Evolutionary conservation across 192 early-diverging fungal genomes (phyloP).

Genomic region (Umbelopsis sp.): DNA sequence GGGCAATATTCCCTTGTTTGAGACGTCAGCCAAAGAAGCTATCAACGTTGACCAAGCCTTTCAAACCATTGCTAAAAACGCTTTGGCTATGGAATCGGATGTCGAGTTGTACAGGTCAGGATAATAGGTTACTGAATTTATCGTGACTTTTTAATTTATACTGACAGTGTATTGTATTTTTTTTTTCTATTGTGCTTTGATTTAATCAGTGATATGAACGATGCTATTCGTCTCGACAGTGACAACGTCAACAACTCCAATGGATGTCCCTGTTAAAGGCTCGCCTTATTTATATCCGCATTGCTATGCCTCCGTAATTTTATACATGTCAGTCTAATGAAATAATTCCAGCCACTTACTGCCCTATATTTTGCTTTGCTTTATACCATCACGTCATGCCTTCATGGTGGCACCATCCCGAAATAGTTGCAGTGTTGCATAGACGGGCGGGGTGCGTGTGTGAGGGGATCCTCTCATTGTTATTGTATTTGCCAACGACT

Average conservation of each 20-base stretch:
- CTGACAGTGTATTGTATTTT: constrained; percentile 8
- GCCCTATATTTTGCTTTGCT: background rate
- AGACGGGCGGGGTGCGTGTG: no score
- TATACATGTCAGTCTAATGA: background rate
- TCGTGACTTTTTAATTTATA: constrained; percentile 22
- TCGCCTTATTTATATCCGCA: constrained; percentile 1
- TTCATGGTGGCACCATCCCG: background rate
- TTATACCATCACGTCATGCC: background rate
- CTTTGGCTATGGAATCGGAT: constrained; percentile 92
- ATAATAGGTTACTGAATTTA: constrained; percentile 30
- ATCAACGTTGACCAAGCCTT: constrained; percentile 99
- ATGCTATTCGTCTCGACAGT: constrained; percentile 87
- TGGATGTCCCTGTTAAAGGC: constrained; percentile 68
- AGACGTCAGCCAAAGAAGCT: constrained; percentile 97
- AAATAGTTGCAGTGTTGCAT: background rate
- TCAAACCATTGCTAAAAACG: constrained; percentile 93
- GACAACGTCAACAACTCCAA: constrained; percentile 61
- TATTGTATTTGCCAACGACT: background rate
- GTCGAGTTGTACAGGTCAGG: constrained; percentile 67
- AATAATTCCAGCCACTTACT: background rate
- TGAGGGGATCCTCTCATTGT: constrained; percentile 1
- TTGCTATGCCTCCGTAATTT: background rate
- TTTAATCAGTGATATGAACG: constrained; percentile 79
- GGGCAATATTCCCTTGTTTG: constrained; percentile 95
- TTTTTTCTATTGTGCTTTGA: constrained; percentile 10